Base-by-base conservation (phyloP, 176 grass and related monocot genomes). In the Pontederia crassipes region DNA sequence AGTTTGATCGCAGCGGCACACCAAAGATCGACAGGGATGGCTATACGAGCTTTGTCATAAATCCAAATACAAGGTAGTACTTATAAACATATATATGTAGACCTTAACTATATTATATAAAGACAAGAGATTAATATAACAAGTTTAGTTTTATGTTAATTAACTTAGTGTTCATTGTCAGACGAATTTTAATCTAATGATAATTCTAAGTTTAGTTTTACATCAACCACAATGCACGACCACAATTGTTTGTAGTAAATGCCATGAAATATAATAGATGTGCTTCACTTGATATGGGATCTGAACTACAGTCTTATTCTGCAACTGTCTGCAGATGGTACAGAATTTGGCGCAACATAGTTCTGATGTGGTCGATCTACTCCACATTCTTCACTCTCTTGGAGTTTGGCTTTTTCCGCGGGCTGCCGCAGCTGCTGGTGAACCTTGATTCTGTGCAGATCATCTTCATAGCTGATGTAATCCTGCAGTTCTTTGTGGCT, bases 311-410 rank as follows among this genome's bases (percentile, higher is more conserved):
- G 8, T 32, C 13, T 8, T 17, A 16, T 28, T 52, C 63, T 4
- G 8, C n/a, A 9, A 55, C 8, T 26, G 2, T 68, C 11, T 71
- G n/a, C 66, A 96, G 91, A 54, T 82, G 62, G 46, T 96, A 85
- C 65, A 82, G 75, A 73, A 35, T 90, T 26, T 96, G 91, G 86
- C 71, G 61, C 26, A 77, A 73, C 76, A 71, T 74, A 24, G 52
- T 87, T 56, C 85, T 96, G 64, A 3, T 96, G 10, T 96, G 69
- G 86, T 90, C 86, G 58, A 80, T 96, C 66, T 96, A 78, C 75
- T 96, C 86, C 12, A 75, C 79, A 61, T 90, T 96, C 83, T 85
- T 80, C 78, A 87, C 91, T 27, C 83, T 86, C n/a, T 72, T 96
- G 66, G 91, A 84, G 55, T 96, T 85, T 45, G 81, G 78, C 50